A percentile compares a stretch with the other conserved stretches of the same genome.
phyloP scores from a whole-genome alignment of 2,329 filamentous ascomycete species.

The Aspergillus tamarii region DNA sequence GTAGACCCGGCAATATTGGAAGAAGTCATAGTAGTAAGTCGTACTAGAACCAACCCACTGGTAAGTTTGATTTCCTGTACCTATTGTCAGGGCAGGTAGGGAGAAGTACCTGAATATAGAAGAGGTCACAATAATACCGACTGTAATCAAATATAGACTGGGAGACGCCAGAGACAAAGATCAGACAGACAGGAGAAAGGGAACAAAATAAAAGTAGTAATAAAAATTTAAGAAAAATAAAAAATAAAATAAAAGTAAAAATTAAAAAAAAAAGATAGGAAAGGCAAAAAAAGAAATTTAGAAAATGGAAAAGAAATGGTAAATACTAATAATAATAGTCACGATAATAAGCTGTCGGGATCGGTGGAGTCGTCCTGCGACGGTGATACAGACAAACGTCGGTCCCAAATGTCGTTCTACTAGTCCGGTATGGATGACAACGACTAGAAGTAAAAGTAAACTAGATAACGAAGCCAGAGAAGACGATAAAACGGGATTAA shows the following conservation, averaged over 20 bases:
- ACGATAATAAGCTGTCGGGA: slow-evolving; percentile 6
- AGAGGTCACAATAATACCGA: background rate
- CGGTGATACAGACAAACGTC: slow-evolving; percentile 6
- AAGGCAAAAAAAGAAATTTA: background rate
- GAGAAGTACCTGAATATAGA: background rate
- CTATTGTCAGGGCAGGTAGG: background rate
- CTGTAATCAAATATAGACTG: background rate
- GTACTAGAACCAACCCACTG: background rate
- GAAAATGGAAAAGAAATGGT: too few relatives aligned
- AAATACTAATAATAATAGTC: background rate
- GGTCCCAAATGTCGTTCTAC: background rate
- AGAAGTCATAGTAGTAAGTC: background rate
- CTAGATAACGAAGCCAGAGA: background rate
- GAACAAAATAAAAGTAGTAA: background rate
- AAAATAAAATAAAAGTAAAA: background rate
- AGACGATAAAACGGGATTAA: background rate
- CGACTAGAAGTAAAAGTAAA: background rate
- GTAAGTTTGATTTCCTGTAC: background rate
- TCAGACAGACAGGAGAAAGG: background rate
- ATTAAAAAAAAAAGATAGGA: background rate
- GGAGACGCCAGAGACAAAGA: background rate
- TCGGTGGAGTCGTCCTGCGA: slow-evolving; percentile 4
- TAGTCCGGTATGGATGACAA: background rate
- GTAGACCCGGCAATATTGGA: background rate
- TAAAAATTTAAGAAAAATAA: background rate